phyloP scores from a whole-genome alignment of 2,329 filamentous ascomycete genomes.

The Colletotrichum brevisporum region DNA sequence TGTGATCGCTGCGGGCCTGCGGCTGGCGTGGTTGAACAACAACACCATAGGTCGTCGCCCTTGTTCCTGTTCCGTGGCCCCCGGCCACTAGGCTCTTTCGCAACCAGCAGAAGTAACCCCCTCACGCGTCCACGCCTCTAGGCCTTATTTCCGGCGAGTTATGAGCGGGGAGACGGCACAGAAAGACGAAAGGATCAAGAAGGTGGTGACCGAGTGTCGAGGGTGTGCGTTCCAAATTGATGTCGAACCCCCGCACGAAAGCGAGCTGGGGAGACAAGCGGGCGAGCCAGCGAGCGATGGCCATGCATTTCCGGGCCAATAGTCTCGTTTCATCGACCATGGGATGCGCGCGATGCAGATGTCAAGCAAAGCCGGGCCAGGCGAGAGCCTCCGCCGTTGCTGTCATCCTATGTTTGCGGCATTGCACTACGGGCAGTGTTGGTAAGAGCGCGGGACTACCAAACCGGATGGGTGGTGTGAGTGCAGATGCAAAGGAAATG shows the following conservation, averaged over 20 bases:
- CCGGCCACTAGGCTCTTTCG: conserved; percentile 1
- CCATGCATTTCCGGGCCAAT: conserved; percentile 23
- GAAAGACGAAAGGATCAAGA: conserved; percentile 14
- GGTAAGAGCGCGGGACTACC: not conserved
- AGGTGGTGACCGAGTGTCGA: conserved; percentile 6
- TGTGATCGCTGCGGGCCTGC: conserved; percentile 20
- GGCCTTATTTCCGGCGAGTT: conserved; percentile 11
- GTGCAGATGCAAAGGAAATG: not conserved
- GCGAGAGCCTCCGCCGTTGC: not conserved
- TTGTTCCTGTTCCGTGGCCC: conserved; percentile 1
- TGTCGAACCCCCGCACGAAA: conserved; percentile 26
- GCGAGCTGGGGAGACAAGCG: not conserved
- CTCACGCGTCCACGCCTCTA: conserved; percentile 8
- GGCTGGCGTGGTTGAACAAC: conserved; percentile 6
- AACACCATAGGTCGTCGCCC: conserved; percentile 22
- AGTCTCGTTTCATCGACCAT: conserved; percentile 27
- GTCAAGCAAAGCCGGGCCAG: conserved; percentile 18
- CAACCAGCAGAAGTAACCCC: not conserved
- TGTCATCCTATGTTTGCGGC: conserved; percentile 27
- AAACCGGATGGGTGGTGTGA: not conserved
- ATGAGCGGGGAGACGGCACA: conserved; percentile 2
- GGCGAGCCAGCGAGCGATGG: conserved; percentile 13
- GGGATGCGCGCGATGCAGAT: conserved; percentile 17
- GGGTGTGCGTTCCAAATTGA: not conserved
- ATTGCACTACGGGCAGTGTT: no score